These are phyloP conservation scores for Trifolium dubium DNA, from an alignment of 306 rosid genomes.

Conservation along the genomic window DNA sequence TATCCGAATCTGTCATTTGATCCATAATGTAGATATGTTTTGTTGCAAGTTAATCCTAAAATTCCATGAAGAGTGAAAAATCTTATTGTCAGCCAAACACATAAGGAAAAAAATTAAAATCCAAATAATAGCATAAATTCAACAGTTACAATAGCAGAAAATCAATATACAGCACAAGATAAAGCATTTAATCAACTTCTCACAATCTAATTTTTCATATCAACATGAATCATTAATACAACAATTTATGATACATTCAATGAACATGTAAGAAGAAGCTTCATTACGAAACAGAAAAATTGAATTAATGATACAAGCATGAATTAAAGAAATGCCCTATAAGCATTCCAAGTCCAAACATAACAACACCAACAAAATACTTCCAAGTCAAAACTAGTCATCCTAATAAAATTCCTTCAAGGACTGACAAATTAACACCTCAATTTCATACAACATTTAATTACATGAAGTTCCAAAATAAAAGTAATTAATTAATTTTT, in stretches of 20 bases:
- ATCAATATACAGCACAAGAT: neutral
- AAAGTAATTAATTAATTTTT: conserved; percentile 12
- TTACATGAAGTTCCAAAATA: conserved; percentile 6
- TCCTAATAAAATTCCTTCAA: neutral
- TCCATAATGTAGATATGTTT: conserved; percentile 52
- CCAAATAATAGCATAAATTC: neutral
- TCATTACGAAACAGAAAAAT: conserved; percentile 11
- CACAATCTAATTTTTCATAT: conserved; percentile 23
- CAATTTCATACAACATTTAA: neutral
- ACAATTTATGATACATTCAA: conserved; percentile 25
- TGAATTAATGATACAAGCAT: neutral
- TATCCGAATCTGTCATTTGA: conserved; percentile 70
- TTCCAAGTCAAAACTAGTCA: neutral
- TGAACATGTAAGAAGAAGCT: conserved; percentile 22
- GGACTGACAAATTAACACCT: neutral
- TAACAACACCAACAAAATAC: neutral
- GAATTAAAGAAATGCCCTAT: neutral
- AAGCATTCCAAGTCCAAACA: conserved; percentile 36
- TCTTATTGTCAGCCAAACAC: conserved; percentile 34
- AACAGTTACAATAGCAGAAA: conserved; percentile 1
- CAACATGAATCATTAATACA: conserved; percentile 5
- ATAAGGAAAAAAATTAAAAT: conserved; percentile 27
- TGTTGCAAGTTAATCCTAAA: conserved; percentile 50
- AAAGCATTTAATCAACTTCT: neutral
- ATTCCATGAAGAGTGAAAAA: conserved; percentile 34